A percentile compares a stretch with the other conserved stretches of the same genome.
Conservation (phyloP, 2,329 filamentous ascomycete species). For the Zalaria sp. region DNA sequence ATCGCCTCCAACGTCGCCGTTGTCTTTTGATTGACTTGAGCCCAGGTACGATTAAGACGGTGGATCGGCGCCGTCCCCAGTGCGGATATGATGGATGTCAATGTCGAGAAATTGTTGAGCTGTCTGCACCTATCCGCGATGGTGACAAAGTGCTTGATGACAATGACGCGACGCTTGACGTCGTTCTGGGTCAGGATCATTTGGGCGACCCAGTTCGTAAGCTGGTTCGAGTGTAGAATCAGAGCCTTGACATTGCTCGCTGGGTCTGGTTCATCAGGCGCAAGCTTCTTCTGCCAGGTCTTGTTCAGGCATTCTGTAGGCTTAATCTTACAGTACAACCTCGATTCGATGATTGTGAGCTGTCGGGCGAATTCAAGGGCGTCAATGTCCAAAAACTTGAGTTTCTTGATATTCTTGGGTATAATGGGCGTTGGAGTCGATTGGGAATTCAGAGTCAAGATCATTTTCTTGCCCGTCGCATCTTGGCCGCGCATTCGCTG, state of each 20-base stretch:
- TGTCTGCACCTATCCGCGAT: conserved; percentile 93
- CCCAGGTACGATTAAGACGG: conserved; percentile 86
- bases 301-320: conserved; percentile 95
- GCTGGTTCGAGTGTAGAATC: conserved; percentile 93
- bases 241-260: conserved; percentile 90
- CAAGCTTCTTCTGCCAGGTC: conserved; percentile 95
- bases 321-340: conserved; percentile 88
- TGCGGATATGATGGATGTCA: conserved; percentile 95
- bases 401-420: conserved; percentile 98
- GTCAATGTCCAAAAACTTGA: conserved; percentile 97
- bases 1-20: conserved; percentile 72
- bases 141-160: conserved; percentile 95
- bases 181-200: conserved; percentile 95
- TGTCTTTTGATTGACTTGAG: conserved; percentile 77
- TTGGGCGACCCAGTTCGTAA: conserved; percentile 98
- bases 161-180: conserved; percentile 88
- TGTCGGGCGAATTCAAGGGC: conserved; percentile 93
- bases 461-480: conserved; percentile 67
- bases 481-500: conserved; percentile 82
- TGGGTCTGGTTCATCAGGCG: conserved; percentile 66
- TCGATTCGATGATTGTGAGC: conserved; percentile 90
- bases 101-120: conserved; percentile 91
- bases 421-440: conserved; percentile 79
- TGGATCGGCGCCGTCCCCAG: conserved; percentile 90
- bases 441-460: conserved; percentile 64